Evolutionary conservation across 2,329 filamentous ascomycete species (phyloP).

Genomic region (Cladosporium sp.): DNA sequence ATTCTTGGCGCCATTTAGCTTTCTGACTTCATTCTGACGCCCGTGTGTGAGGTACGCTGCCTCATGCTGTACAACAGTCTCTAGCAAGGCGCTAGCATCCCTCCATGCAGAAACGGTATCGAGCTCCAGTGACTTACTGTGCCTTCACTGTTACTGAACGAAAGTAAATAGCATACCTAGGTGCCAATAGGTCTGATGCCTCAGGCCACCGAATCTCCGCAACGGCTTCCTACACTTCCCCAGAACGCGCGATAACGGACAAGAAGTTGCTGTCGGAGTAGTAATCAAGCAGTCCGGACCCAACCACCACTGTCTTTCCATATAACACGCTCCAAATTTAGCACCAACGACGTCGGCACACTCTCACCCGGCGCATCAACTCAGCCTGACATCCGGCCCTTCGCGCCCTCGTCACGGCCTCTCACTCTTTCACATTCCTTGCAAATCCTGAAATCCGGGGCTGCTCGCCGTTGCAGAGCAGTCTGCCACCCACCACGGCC

Average conservation of each 20-base stretch:
- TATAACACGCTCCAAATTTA: neutral
- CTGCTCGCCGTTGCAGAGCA: constrained; percentile 13
- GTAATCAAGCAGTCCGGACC: neutral
- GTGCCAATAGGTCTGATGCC: too few relatives aligned
- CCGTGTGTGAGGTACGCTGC: too few relatives aligned
- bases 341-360: neutral
- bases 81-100: too few relatives aligned
- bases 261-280: neutral
- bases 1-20: too few relatives aligned
- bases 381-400: neutral
- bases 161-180: too few relatives aligned
- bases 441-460: constrained; percentile 10
- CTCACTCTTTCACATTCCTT: constrained; percentile 10
- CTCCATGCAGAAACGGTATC: too few relatives aligned
- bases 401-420: neutral
- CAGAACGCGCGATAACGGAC: neutral
- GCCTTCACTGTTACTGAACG: too few relatives aligned
- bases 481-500: constrained; percentile 10
- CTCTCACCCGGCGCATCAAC: neutral
- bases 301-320: neutral
- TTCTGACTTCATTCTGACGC: too few relatives aligned
- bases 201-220: too few relatives aligned
- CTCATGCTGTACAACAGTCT: too few relatives aligned
- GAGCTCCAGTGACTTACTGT: too few relatives aligned
- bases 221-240: neutral